These are phyloP conservation scores for Grifola frondosa DNA, from an alignment of 1,284 basidiomycete genomes.

Conservation along the genomic window DNA sequence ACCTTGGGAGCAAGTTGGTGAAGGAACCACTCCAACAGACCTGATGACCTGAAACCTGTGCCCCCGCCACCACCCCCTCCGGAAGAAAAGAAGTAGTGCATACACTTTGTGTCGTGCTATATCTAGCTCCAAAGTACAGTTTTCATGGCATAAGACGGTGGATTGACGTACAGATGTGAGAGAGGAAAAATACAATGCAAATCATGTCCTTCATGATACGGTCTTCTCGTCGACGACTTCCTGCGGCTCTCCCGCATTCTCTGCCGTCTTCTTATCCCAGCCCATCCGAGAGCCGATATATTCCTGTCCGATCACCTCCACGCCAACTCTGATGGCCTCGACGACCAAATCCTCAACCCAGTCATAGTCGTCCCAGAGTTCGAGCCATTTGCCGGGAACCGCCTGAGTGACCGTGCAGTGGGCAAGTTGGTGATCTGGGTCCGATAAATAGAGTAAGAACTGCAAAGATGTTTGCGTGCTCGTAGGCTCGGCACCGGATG, in stretches of 20 bases:
- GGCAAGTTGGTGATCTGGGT: slow-evolving; percentile 76
- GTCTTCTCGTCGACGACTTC: slow-evolving; percentile 21
- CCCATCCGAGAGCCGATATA: slow-evolving; percentile 83
- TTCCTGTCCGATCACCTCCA: slow-evolving; percentile 88
- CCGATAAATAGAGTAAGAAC: slow-evolving; percentile 82
- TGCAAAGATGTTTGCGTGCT: slow-evolving; percentile 61
- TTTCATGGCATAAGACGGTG: too few relatives aligned
- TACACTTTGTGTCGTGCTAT: too few relatives aligned
- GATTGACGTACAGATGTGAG: not conserved
- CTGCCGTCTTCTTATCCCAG: slow-evolving; percentile 45
- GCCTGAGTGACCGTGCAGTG: slow-evolving; percentile 81
- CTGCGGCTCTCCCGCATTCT: slow-evolving; percentile 6
- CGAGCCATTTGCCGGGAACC: slow-evolving; percentile 79
- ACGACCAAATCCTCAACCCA: slow-evolving; percentile 96
- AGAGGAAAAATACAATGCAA: slow-evolving; percentile 1
- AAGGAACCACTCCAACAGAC: slow-evolving; percentile 75
- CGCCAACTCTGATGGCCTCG: slow-evolving; percentile 76
- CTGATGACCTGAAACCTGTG: slow-evolving; percentile 69
- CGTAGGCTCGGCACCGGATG: slow-evolving; percentile 12
- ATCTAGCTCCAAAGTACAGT: not conserved
- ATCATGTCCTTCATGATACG: slow-evolving; percentile 13
- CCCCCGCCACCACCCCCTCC: slow-evolving; percentile 63
- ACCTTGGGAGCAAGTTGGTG: slow-evolving; percentile 97
- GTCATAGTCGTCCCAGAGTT: slow-evolving; percentile 87
- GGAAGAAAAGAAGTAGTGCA: slow-evolving; percentile 76